phyloP scores from a whole-genome alignment of 1,139 yeast species.

The Diutina sp. region DNA sequence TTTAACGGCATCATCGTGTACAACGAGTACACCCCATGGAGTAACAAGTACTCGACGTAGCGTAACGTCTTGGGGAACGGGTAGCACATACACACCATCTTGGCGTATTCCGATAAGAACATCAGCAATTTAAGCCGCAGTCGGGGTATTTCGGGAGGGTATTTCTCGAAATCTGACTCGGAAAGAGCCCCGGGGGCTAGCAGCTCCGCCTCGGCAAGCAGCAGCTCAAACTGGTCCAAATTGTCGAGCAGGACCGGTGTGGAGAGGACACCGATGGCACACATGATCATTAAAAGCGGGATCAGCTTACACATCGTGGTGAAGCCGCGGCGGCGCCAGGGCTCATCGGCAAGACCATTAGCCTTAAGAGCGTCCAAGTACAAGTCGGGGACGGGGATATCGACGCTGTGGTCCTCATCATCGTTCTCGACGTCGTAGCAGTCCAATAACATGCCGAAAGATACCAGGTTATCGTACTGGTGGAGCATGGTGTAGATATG shows the following conservation, averaged over 20 bases:
- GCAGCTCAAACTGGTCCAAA: conserved; percentile 15
- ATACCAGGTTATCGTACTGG: conserved; percentile 10
- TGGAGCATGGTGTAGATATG: conserved; percentile 16
- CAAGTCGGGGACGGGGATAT: conserved; percentile 2
- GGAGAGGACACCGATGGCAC: conserved; percentile 22
- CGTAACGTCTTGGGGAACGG: conserved; percentile 2
- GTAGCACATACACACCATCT: conserved; percentile 2
- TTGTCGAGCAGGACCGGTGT: conserved; percentile 24
- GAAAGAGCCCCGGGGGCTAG: neutral
- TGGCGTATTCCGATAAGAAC: neutral
- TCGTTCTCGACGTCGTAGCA: conserved; percentile 1
- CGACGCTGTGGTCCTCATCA: conserved; percentile 9
- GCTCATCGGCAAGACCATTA: conserved; percentile 10
- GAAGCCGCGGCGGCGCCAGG: conserved; percentile 12
- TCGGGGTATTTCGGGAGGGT: neutral
- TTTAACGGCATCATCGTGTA: conserved; percentile 23
- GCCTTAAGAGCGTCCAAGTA: conserved; percentile 4
- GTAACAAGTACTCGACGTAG: conserved; percentile 13
- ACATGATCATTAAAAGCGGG: conserved; percentile 18
- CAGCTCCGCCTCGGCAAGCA: conserved; percentile 16
- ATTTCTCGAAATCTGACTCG: neutral
- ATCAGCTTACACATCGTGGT: conserved; percentile 13
- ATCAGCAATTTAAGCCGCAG: neutral
- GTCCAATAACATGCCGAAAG: conserved; percentile 12
- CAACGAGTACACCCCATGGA: conserved; percentile 23